A percentile compares a stretch with the other conserved stretches of the same genome.
phyloP scores from a whole-genome alignment of 2,329 filamentous ascomycete species.

The Stachybotrys chlorohalonatus region DNA sequence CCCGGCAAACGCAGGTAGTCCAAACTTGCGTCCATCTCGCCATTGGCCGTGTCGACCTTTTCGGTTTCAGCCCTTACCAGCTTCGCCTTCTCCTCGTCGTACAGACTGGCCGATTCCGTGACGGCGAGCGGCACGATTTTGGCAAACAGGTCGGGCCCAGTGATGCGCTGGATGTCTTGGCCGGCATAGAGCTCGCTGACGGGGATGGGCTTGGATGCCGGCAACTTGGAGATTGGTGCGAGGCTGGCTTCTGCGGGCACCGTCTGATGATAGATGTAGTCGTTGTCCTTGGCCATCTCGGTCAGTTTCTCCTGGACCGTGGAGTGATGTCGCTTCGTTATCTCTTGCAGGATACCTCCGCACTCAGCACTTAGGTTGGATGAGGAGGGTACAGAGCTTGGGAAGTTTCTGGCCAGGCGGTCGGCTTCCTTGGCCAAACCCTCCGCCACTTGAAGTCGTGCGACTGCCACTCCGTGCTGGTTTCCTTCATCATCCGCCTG shows the following conservation, averaged over 20 bases:
- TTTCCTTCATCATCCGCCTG: conserved; percentile 83
- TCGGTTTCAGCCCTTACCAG: conserved; percentile 89
- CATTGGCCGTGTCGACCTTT: conserved; percentile 82
- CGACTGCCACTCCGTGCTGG: conserved; percentile 76
- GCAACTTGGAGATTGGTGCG: conserved; percentile 75
- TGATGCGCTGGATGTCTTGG: conserved; percentile 94
- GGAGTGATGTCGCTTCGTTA: conserved; percentile 73
- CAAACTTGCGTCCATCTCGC: conserved; percentile 90
- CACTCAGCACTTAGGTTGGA: conserved; percentile 81
- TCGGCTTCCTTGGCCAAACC: conserved; percentile 68
- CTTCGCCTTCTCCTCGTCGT: conserved; percentile 98
- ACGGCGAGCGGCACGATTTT: conserved; percentile 95
- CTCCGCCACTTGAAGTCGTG: conserved; percentile 75
- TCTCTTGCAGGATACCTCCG: conserved; percentile 62
- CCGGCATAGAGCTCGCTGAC: conserved; percentile 95
- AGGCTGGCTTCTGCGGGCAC: conserved; percentile 81
- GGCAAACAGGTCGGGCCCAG: conserved; percentile 91
- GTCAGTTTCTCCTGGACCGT: conserved; percentile 73
- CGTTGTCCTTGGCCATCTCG: conserved; percentile 81
- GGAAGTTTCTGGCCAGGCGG: conserved; percentile 69
- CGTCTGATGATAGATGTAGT: conserved; percentile 94
- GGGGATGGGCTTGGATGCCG: conserved; percentile 92
- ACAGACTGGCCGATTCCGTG: conserved; percentile 91
- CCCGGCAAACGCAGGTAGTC: conserved; percentile 88
- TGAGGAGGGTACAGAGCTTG: conserved; percentile 65